phyloP scores from a whole-genome alignment of 306 rosid genomes.

The Glycine latifolia region DNA sequence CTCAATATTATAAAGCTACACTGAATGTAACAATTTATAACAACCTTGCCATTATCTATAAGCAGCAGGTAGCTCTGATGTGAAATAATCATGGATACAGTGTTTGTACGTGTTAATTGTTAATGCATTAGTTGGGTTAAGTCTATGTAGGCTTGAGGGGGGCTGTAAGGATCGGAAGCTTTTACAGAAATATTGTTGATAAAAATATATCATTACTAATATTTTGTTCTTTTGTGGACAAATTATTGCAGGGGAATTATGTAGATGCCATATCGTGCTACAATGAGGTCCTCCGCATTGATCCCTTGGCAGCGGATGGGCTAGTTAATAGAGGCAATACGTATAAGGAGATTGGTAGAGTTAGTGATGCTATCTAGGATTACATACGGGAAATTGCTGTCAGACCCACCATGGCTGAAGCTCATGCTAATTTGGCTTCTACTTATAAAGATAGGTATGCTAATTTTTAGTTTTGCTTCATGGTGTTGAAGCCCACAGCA shows the following conservation, averaged over 20 bases:
- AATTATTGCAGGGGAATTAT: slow-evolving; percentile 78
- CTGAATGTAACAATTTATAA: slow-evolving; percentile 90
- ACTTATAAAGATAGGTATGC: slow-evolving; percentile 94
- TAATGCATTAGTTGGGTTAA: not conserved
- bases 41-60: slow-evolving; percentile 92
- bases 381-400: slow-evolving; percentile 77
- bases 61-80: slow-evolving; percentile 75
- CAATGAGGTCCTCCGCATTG: slow-evolving; percentile 97
- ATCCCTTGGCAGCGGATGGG: slow-evolving; percentile 98
- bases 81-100: not conserved
- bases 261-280: slow-evolving; percentile 98
- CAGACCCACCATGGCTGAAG: slow-evolving; percentile 96
- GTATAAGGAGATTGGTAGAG: slow-evolving; percentile 96
- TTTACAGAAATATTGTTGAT: not conserved
- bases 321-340: slow-evolving; percentile 99
- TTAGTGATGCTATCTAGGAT: slow-evolving; percentile 95
- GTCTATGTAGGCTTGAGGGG: slow-evolving; percentile 3
- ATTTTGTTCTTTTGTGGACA: not conserved
- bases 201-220: slow-evolving; percentile 13
- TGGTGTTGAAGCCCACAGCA: not conserved
- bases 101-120: slow-evolving; percentile 7
- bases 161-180: slow-evolving; percentile 10
- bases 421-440: slow-evolving; percentile 99
- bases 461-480: slow-evolving; percentile 9
- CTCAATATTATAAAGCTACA: slow-evolving; percentile 93